Evolutionary conservation across 1,139 yeast genomes (phyloP).

Genomic region (Lodderomyces jiufengensis): DNA sequence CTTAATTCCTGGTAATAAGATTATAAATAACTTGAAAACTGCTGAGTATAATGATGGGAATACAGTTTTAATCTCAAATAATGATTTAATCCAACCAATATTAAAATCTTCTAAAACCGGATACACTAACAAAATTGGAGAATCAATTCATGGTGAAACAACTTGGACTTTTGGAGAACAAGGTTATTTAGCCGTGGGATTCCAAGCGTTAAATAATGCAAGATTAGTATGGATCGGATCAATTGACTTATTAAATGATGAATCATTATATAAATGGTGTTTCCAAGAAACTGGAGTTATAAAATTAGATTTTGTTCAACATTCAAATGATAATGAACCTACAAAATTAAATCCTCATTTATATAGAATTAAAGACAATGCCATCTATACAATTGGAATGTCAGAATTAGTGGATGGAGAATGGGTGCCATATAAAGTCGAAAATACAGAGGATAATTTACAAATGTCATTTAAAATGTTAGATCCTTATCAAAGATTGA

Average conservation of each 20-base stretch:
- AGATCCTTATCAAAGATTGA: slow-evolving; percentile 90
- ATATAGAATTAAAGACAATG: slow-evolving; percentile 74
- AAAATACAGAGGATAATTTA: slow-evolving; percentile 49
- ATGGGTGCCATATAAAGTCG: slow-evolving; percentile 65
- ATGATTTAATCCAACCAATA: slow-evolving; percentile 67
- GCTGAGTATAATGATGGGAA: slow-evolving; percentile 36
- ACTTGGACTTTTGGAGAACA: slow-evolving; percentile 84
- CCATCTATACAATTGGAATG: slow-evolving; percentile 61
- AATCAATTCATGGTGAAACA: slow-evolving; percentile 41
- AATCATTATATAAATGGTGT: slow-evolving; percentile 63
- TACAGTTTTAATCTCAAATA: slow-evolving; percentile 43
- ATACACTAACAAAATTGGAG: slow-evolving; percentile 44
- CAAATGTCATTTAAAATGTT: slow-evolving; percentile 88
- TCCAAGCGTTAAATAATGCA: slow-evolving; percentile 79
- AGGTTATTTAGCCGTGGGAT: slow-evolving; percentile 71
- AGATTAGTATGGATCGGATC: slow-evolving; percentile 83
- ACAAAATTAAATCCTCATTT: slow-evolving; percentile 34
- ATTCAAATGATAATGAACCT: slow-evolving; percentile 48
- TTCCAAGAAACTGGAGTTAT: slow-evolving; percentile 68
- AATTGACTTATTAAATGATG: slow-evolving; percentile 49
- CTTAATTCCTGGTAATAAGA: slow-evolving; percentile 21
- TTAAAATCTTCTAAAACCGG: slow-evolving; percentile 68
- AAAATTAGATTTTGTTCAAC: slow-evolving; percentile 51
- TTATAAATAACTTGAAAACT: slow-evolving; percentile 19
- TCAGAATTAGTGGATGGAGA: slow-evolving; percentile 56